Evolutionary conservation across 768 basidiomycete genomes (phyloP).

Genomic region (Tylopilus vinaceipallidus): DNA sequence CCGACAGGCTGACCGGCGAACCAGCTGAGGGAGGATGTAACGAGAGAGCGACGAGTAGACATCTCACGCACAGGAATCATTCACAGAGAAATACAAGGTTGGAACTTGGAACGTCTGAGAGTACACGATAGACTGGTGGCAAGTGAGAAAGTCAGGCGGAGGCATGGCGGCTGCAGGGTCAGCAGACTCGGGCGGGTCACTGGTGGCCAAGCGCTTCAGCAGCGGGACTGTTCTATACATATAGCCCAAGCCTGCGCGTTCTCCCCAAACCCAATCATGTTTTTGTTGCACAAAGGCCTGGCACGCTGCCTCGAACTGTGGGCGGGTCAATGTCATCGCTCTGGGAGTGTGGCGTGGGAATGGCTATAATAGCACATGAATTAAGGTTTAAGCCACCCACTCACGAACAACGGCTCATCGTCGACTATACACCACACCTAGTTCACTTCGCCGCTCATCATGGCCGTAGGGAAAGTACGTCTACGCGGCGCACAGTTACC

Average conservation of each 20-base stretch:
- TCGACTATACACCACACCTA: slow-evolving; percentile 39
- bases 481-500: neutral
- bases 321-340: slow-evolving; percentile 44
- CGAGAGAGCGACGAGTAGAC: slow-evolving; percentile 10
- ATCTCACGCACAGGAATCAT: slow-evolving; percentile 60
- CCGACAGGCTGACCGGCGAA: slow-evolving; percentile 52
- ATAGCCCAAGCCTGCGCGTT: slow-evolving; percentile 50
- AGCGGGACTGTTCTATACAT: slow-evolving; percentile 40
- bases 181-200: slow-evolving; percentile 15
- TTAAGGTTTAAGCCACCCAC: slow-evolving; percentile 63
- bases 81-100: slow-evolving; percentile 76
- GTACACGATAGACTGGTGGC: slow-evolving; percentile 67
- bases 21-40: slow-evolving; percentile 50
- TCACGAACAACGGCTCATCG: slow-evolving; percentile 14
- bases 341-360: slow-evolving; percentile 43
- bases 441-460: slow-evolving; percentile 48
- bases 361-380: slow-evolving; percentile 34
- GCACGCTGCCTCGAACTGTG: slow-evolving; percentile 60
- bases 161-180: slow-evolving; percentile 39
- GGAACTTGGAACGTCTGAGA: slow-evolving; percentile 82
- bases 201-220: slow-evolving; percentile 3
- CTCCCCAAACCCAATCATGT: slow-evolving; percentile 59
- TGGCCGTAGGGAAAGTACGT: slow-evolving; percentile 89
- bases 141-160: slow-evolving; percentile 38
- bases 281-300: slow-evolving; percentile 44